These are phyloP conservation scores for Globisporangium yorkense DNA, from an alignment of 352 stramenopile species.

Conservation along the genomic window DNA sequence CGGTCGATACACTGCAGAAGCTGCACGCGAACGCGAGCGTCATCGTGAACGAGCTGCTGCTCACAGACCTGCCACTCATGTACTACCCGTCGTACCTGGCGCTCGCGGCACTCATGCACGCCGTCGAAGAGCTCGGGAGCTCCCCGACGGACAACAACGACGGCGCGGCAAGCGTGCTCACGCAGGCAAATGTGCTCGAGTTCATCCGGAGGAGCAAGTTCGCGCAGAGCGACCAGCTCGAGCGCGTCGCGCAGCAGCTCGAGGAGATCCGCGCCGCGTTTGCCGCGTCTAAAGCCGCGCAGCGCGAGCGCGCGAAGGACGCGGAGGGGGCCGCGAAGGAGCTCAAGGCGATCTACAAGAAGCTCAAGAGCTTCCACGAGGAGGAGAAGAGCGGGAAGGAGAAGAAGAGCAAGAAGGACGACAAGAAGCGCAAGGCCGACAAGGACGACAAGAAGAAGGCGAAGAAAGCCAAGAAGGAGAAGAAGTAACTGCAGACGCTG, in stretches of 20 bases:
- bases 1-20: conserved; percentile 63
- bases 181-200: conserved; percentile 19
- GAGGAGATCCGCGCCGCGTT: conserved; percentile 32
- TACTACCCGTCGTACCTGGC: conserved; percentile 68
- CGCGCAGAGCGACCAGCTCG: conserved; percentile 41
- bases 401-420: conserved; percentile 63
- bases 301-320: conserved; percentile 24
- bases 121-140: conserved; percentile 46
- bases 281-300: conserved; percentile 25
- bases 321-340: conserved; percentile 44
- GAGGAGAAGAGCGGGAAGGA: conserved; percentile 36
- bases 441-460: conserved; percentile 39
- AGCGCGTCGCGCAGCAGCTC: conserved; percentile 26
- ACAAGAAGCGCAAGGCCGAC: conserved; percentile 40
- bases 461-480: conserved; percentile 64
- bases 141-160: conserved; percentile 14
- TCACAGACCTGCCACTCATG: conserved; percentile 63
- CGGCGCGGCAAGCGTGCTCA: conserved; percentile 3
- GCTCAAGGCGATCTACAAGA: conserved; percentile 84
- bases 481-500: conserved; percentile 32
- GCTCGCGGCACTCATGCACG: conserved; percentile 50
- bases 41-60: conserved; percentile 71
- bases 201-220: conserved; percentile 75
- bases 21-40: conserved; percentile 67
- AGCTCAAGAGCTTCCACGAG: conserved; percentile 79